Evolutionary conservation across 148 eudicot species (phyloP).

Genomic region (Mesembryanthemum crystallinum): DNA sequence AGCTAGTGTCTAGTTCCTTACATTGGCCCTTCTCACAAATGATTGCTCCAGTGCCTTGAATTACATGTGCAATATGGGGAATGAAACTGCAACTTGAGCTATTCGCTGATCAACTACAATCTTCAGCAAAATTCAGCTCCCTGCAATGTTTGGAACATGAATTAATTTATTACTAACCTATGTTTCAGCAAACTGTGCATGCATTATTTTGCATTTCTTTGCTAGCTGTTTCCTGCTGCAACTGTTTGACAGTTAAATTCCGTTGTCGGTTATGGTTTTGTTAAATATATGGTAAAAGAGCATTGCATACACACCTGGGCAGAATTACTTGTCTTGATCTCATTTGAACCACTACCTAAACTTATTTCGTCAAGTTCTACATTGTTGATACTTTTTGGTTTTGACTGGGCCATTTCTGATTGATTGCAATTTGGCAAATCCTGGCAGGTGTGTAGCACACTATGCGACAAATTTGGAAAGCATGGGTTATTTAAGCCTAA

Average conservation of each 20-base stretch:
- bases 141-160: neutral
- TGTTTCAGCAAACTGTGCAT: neutral
- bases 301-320: neutral
- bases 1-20: too few relatives aligned
- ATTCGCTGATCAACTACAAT: neutral
- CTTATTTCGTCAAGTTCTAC: neutral
- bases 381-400: neutral
- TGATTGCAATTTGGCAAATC: neutral
- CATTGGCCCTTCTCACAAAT: too few relatives aligned
- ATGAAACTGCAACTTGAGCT: neutral
- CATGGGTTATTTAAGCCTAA: slow-evolving; percentile 86
- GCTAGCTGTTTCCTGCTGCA: neutral
- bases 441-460: slow-evolving; percentile 65
- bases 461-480: slow-evolving; percentile 89
- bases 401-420: neutral
- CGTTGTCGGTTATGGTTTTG: neutral
- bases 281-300: neutral
- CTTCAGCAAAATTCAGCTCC: neutral
- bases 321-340: neutral
- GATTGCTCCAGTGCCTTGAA: too few relatives aligned
- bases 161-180: neutral
- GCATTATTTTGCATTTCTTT: neutral
- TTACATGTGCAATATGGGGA: neutral
- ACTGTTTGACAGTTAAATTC: neutral
- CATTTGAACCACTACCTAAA: neutral